Conservation (phyloP, 495 filamentous ascomycete genomes). For the Lepidopterella palustris region DNA sequence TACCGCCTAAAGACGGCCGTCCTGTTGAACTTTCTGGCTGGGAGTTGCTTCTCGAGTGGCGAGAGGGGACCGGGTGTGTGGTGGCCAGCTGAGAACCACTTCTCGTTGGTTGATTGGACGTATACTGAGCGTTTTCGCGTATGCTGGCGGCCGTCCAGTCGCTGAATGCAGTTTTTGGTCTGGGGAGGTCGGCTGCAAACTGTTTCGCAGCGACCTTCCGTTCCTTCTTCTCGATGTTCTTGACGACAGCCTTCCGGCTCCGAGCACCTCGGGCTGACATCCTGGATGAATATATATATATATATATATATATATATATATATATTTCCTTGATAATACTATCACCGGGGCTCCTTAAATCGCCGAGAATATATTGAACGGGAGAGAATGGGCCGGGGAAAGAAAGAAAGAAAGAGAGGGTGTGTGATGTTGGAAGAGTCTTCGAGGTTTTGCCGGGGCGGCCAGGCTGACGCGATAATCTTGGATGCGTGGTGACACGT, state of each 20-base stretch:
- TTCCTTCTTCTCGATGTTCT: constrained; percentile 32
- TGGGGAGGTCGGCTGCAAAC: constrained; percentile 7
- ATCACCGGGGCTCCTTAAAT: too few species aligned
- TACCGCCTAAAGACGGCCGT: constrained; percentile 8
- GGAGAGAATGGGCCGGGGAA: too few species aligned
- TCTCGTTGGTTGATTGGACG: not conserved
- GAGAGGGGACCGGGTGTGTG: not conserved
- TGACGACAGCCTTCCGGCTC: constrained; percentile 27
- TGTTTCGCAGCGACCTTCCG: constrained; percentile 24
- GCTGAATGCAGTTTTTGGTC: constrained; percentile 20
- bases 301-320: too few species aligned
- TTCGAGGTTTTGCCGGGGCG: too few species aligned
- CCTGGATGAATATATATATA: not conserved
- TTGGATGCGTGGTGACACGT: not conserved
- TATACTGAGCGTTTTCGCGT: not conserved
- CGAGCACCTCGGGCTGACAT: constrained; percentile 30
- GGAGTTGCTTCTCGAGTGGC: not conserved
- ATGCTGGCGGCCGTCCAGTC: constrained; percentile 8
- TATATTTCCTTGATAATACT: too few species aligned
- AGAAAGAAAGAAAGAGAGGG: too few species aligned
- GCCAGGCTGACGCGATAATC: too few species aligned
- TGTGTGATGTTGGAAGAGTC: too few species aligned
- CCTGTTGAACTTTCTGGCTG: not conserved
- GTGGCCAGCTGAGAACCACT: not conserved
- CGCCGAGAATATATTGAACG: too few species aligned